Conservation (phyloP, 208 protist species). For the Histomonas meleagridis region DNA sequence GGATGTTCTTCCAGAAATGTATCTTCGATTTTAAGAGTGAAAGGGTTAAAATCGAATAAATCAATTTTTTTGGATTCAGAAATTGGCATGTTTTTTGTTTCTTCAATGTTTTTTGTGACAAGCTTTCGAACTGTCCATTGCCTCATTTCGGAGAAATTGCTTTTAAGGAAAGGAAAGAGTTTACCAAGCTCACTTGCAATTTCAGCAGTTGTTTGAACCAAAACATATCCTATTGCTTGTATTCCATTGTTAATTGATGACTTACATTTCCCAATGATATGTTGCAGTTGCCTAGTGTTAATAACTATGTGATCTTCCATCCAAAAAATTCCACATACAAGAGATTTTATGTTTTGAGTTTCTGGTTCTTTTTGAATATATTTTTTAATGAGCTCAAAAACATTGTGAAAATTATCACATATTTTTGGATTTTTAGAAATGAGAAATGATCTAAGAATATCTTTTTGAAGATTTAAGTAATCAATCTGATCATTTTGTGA, state of each 20-base stretch:
- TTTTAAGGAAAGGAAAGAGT: background rate
- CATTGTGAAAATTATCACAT: too few species aligned
- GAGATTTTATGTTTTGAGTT: background rate
- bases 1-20: too few species aligned
- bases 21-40: too few species aligned
- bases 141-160: background rate
- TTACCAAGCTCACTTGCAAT: background rate
- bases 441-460: too few species aligned
- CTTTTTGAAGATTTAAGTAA: too few species aligned
- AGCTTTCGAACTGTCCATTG: conserved; percentile 18
- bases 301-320: background rate
- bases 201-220: background rate
- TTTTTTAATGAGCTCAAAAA: too few species aligned
- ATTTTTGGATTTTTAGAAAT: too few species aligned
- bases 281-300: background rate
- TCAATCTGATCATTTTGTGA: too few species aligned
- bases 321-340: background rate
- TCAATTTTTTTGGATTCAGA: too few species aligned
- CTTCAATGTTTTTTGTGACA: too few species aligned
- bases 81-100: too few species aligned
- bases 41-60: too few species aligned
- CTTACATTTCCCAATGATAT: background rate
- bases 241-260: conserved; percentile 20
- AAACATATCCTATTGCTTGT: background rate
- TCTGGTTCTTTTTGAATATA: background rate